These are phyloP conservation scores for Talinum fruticosum DNA, from an alignment of 148 eudicot species.

Conservation along the genomic window DNA sequence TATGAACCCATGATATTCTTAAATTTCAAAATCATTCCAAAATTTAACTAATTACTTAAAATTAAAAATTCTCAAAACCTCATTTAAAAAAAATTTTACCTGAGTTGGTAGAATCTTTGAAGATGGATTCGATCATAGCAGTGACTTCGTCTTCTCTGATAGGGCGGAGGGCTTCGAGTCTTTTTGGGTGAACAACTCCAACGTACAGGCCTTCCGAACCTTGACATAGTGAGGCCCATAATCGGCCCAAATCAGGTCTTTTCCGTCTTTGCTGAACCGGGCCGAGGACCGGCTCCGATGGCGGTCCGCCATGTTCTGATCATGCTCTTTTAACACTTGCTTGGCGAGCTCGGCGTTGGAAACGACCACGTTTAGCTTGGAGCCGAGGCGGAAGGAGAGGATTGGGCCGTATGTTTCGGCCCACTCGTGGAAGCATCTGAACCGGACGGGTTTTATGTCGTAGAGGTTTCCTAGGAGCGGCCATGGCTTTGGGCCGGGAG, in stretches of 20 bases:
- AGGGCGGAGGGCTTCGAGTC: slow-evolving; percentile 56
- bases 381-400: slow-evolving; percentile 54
- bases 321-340: slow-evolving; percentile 65
- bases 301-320: slow-evolving; percentile 57
- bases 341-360: slow-evolving; percentile 50
- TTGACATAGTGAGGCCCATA: slow-evolving; percentile 81
- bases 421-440: slow-evolving; percentile 60
- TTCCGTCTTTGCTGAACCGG: slow-evolving; percentile 47
- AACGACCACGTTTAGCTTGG: slow-evolving; percentile 50
- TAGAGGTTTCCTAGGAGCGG: slow-evolving; percentile 65
- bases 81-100: slow-evolving; percentile 26
- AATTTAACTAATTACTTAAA: too few species aligned
- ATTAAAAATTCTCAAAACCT: too few species aligned
- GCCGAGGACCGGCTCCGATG: slow-evolving; percentile 40
- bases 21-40: too few species aligned
- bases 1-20: too few species aligned
- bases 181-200: slow-evolving; percentile 56
- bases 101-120: slow-evolving; percentile 32
- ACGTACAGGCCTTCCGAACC: slow-evolving; percentile 59
- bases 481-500: slow-evolving; percentile 56
- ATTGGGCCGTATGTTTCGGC: slow-evolving; percentile 59
- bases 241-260: slow-evolving; percentile 75
- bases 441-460: slow-evolving; percentile 48
- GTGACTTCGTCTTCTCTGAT: slow-evolving; percentile 69
- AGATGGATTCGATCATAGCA: slow-evolving; percentile 63